These are phyloP conservation scores for Cucumis hystrix DNA, from an alignment of 306 rosid species.

Conservation along the genomic window DNA sequence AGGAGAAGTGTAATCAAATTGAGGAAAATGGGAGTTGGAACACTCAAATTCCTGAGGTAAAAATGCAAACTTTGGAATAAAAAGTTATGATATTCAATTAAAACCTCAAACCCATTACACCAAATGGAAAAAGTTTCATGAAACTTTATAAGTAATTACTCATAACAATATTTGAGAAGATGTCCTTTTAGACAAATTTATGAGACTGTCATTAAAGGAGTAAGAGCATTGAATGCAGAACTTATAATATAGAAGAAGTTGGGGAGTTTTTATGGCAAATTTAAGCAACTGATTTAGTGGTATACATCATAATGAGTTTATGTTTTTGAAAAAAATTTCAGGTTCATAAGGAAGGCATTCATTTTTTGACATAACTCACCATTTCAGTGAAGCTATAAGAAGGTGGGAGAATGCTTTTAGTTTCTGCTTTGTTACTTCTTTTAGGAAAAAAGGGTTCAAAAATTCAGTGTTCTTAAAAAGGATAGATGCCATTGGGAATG, in stretches of 20 bases:
- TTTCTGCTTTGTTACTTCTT: neutral
- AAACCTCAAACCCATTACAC: neutral
- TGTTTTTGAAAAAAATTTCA: neutral
- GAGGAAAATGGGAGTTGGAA: neutral
- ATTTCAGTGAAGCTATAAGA: neutral
- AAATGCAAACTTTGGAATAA: neutral
- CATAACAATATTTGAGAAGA: neutral
- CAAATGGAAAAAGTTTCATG: neutral
- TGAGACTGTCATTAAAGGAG: neutral
- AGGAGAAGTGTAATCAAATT: neutral
- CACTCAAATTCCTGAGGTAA: neutral
- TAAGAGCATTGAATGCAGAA: neutral
- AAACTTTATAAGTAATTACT: neutral
- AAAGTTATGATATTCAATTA: neutral
- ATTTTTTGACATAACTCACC: neutral
- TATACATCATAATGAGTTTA: neutral
- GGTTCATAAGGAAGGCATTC: neutral
- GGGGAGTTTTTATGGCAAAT: neutral
- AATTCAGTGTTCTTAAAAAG: neutral
- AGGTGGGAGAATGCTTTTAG: neutral
- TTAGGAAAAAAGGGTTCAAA: neutral
- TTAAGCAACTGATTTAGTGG: neutral
- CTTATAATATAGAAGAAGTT: neutral
- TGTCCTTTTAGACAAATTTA: slow-evolving; percentile 4
- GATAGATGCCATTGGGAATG: slow-evolving; percentile 4